These are phyloP conservation scores for Stromatinia cepivora DNA, from an alignment of 2,329 filamentous ascomycete genomes.

Conservation along the genomic window DNA sequence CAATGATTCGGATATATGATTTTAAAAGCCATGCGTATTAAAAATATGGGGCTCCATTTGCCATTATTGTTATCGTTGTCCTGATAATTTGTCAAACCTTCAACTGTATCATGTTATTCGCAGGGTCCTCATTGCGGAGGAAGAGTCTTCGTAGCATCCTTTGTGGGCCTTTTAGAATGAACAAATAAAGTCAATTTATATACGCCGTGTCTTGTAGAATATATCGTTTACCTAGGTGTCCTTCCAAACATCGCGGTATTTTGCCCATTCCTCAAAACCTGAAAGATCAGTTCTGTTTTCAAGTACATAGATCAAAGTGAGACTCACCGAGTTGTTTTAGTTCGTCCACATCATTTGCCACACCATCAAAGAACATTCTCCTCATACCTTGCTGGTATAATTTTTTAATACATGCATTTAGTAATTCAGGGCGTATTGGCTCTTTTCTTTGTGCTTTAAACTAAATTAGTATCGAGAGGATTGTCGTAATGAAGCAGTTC, in stretches of 20 bases:
- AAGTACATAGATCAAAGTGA: not conserved
- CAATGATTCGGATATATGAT: conserved; percentile 6
- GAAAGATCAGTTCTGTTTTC: not conserved
- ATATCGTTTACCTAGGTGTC: conserved; percentile 32
- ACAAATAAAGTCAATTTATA: conserved; percentile 6
- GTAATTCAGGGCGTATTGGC: conserved; percentile 53
- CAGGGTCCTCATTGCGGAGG: not conserved
- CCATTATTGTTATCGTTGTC: not conserved
- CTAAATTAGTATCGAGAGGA: conserved; percentile 21
- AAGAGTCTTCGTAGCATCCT: conserved; percentile 4
- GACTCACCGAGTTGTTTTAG: conserved; percentile 54
- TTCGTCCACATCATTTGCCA: conserved; percentile 52
- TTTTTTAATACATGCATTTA: conserved; percentile 53
- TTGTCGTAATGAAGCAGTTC: not conserved
- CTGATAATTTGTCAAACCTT: not conserved
- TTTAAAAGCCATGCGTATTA: conserved; percentile 6
- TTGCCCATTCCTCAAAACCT: conserved; percentile 61
- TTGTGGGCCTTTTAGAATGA: not conserved
- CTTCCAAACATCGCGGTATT: conserved; percentile 57
- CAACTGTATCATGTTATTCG: not conserved
- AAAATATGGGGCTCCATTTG: conserved; percentile 5
- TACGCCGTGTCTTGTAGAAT: not conserved
- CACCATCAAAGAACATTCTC: conserved; percentile 56
- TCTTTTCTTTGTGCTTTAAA: conserved; percentile 41
- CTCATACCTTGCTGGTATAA: conserved; percentile 53